phyloP scores from a whole-genome alignment of 1,284 basidiomycete genomes.

The Inonotus obliquus region DNA sequence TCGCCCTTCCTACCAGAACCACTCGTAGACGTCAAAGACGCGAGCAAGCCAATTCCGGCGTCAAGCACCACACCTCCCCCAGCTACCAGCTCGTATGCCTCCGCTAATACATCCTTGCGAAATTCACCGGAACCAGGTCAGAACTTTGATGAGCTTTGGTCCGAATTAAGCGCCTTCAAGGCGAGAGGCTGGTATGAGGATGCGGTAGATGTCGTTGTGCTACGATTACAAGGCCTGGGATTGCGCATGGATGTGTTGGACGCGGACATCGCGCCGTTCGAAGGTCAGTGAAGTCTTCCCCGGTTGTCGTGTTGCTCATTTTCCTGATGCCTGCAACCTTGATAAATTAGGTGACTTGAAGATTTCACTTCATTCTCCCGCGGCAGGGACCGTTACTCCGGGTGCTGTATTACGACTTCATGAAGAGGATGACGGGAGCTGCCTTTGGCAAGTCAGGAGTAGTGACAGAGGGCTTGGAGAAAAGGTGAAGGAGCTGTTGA shows the following conservation, averaged over 20 bases:
- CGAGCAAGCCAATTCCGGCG: not conserved
- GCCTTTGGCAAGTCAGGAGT: conserved; percentile 66
- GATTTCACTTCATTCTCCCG: conserved; percentile 37
- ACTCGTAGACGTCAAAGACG: conserved; percentile 20
- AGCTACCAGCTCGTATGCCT: conserved; percentile 4
- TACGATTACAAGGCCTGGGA: conserved; percentile 46
- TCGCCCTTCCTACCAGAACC: conserved; percentile 56
- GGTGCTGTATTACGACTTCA: conserved; percentile 49
- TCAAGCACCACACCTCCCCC: not conserved
- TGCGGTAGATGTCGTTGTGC: conserved; percentile 46
- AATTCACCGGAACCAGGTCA: conserved; percentile 12
- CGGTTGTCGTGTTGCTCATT: not conserved
- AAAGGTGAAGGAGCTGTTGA: conserved; percentile 5
- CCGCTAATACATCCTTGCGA: conserved; percentile 8
- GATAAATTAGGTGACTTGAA: conserved; percentile 54
- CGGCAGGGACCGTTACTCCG: conserved; percentile 13
- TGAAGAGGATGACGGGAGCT: conserved; percentile 63
- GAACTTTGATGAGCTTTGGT: conserved; percentile 12
- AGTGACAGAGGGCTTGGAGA: conserved; percentile 29
- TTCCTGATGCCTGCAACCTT: conserved; percentile 5
- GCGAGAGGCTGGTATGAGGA: conserved; percentile 63
- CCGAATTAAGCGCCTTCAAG: conserved; percentile 21
- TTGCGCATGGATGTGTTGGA: conserved; percentile 45
- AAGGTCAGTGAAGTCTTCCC: conserved; percentile 37
- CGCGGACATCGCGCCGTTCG: conserved; percentile 51